Conservation (phyloP, 1,284 basidiomycete genomes). For the Leccinum huronense region DNA sequence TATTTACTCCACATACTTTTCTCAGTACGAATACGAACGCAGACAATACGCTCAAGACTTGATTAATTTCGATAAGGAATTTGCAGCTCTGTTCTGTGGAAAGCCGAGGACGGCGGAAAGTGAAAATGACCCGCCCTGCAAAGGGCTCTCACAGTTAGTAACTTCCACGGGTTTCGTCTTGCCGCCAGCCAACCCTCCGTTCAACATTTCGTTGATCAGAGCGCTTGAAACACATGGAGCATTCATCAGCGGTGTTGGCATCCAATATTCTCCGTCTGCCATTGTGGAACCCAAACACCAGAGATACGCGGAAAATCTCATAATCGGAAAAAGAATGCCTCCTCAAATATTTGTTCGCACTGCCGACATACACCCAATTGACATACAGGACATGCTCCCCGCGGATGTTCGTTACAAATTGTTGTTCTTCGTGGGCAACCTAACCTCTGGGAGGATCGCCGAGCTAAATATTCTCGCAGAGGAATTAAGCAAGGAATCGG, state of each 20-base stretch:
- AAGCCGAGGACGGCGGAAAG: slow-evolving; percentile 62
- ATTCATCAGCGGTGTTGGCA: slow-evolving; percentile 63
- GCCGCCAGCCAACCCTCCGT: too few species aligned
- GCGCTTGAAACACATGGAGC: slow-evolving; percentile 57
- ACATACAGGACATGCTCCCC: slow-evolving; percentile 68
- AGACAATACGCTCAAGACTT: slow-evolving; percentile 76
- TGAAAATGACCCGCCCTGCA: slow-evolving; percentile 65
- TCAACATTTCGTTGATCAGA: slow-evolving; percentile 34
- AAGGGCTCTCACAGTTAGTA: slow-evolving; percentile 58
- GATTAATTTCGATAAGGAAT: slow-evolving; percentile 78
- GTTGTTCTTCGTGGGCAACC: slow-evolving; percentile 64
- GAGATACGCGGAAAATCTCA: slow-evolving; percentile 41
- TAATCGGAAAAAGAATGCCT: slow-evolving; percentile 58
- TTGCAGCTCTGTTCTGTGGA: slow-evolving; percentile 72
- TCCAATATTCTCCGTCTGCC: slow-evolving; percentile 57
- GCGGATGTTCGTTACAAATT: slow-evolving; percentile 72
- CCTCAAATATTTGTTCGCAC: slow-evolving; percentile 62
- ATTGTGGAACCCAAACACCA: slow-evolving; percentile 51
- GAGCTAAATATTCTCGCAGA: slow-evolving; percentile 46
- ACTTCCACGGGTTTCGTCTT: neutral
- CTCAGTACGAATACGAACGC: slow-evolving; percentile 70
- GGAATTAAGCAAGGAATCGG: slow-evolving; percentile 40
- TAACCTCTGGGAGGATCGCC: slow-evolving; percentile 40
- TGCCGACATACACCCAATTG: slow-evolving; percentile 59
- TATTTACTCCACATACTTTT: neutral